phyloP scores from a whole-genome alignment of 179 eudicot genomes.

The Dionaea muscipula region DNA sequence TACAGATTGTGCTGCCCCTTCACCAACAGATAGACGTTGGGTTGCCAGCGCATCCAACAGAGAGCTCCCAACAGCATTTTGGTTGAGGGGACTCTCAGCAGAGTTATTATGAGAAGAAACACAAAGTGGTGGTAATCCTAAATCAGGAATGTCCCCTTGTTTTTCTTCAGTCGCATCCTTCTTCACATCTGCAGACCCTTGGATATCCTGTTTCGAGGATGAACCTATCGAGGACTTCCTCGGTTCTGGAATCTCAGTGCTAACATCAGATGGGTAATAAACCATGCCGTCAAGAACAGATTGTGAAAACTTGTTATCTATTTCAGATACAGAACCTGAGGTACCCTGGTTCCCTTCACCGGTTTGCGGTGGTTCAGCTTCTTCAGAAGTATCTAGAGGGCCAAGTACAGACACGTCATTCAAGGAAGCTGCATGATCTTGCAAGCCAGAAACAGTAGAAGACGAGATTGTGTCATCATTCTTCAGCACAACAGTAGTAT shows the following conservation, averaged over 20 bases:
- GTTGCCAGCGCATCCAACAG: neutral
- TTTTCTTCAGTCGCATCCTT: neutral
- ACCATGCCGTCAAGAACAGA: slow-evolving; percentile 14
- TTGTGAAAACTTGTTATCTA: slow-evolving; percentile 11
- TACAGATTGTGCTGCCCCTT: no score
- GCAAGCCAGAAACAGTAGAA: slow-evolving; percentile 20
- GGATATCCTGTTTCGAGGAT: neutral
- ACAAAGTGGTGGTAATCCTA: neutral
- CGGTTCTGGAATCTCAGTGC: slow-evolving; percentile 7
- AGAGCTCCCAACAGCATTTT: neutral
- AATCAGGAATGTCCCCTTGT: no score
- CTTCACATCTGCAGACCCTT: neutral
- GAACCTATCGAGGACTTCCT: slow-evolving; percentile 9
- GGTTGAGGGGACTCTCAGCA: neutral
- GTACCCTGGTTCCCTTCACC: slow-evolving; percentile 17
- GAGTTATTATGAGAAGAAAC: slow-evolving; percentile 3
- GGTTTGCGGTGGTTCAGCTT: slow-evolving; percentile 9
- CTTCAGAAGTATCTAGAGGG: slow-evolving; percentile 14
- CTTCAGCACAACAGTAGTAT: slow-evolving; percentile 15
- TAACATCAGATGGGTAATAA: slow-evolving; percentile 8
- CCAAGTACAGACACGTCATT: slow-evolving; percentile 10
- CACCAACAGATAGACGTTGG: no score
- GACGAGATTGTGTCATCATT: slow-evolving; percentile 11
- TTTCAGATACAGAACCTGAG: slow-evolving; percentile 6
- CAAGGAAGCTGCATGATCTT: slow-evolving; percentile 15